Evolutionary conservation across 2,329 filamentous ascomycete genomes (phyloP), one percentile per base, ranked within the genome.

Genomic region (Pseudogymnoascus sp.): DNA sequence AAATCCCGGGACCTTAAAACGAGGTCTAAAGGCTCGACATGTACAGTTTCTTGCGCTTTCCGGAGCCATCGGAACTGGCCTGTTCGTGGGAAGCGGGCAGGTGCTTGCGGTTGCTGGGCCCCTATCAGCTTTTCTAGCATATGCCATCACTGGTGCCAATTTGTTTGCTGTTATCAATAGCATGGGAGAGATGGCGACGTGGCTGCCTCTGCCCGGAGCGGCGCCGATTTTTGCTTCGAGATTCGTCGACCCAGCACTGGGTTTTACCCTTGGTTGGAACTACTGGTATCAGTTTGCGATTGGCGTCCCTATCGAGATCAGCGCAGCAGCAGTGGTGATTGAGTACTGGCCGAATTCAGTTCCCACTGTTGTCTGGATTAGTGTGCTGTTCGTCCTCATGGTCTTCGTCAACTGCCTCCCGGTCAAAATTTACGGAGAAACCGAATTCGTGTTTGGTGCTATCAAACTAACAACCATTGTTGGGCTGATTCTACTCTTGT

Each of bases 111-210:
- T 75, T 8, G 79, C 80, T 28, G 85, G 85, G 1, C 85, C 85
- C 2, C 87, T 85, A 4, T 85, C 87, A 0, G 74, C 91, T 14
- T 80, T 91, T 70, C 85, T 91, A 72, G 85, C 82, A 22, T 91
- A 90, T 71, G 67, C 82, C 6, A 76, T 75, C 65, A 81, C 82
- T 79, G 81, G 81, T 75, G 25, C 74, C 2, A 68, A 82, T 8
- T 80, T 83, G 25, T 83, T 78, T 76, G 72, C 76, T 60, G 73
- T 82, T 60, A 82, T 82, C 80, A 82, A 82, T 70, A 68, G 73
- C 62, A 73, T 83, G 6, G 81, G 76, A 7, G 81, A 84, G 68
- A 82, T 84, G 76, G 76, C 77, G 1, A 78, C 78, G 1, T 82
- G 78, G 59, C 75, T 84, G 0, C 81, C 81, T 1, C 75, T 83